Evolutionary conservation across 2,329 filamentous ascomycete genomes (phyloP), one percentile per base, ranked within the genome.

Genomic region (Fusarium robinianum): DNA sequence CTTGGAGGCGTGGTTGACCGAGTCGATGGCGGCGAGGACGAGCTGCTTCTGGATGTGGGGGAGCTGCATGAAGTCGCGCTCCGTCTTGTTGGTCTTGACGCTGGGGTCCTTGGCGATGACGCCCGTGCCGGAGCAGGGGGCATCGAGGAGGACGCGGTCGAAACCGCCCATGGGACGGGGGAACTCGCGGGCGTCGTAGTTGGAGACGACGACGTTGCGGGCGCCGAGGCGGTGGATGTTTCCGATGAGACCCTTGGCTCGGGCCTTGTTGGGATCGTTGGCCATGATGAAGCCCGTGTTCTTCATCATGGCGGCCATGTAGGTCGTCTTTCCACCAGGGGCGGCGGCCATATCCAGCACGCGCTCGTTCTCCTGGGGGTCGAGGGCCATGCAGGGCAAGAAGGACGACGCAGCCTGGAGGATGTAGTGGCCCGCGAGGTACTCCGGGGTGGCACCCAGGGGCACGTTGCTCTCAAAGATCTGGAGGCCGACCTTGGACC

Each of bases 1-100:
- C 71, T 95, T 95, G 69, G 86, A 90, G 36, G 83, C 75, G 66
- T 96, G 91, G 67, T 96, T 90, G 11, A 95, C 89, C 0, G 89
- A 95, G 73, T 99, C 94, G 53, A 99, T 96, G 34, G 94, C 94
- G 6, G 90, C 83, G 18, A 99, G 81, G 9, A 99, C 75, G 42
- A 99, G 79, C 72, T 97, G 91, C 70, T 96, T 96, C 71, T 99
- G 94, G 47, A 90, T 81, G 70, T 99, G 94, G 0, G 94, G 91
- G 38, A 99, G 81, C 63, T 87, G 83, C 69, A 96, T 81, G 75
- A 99, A 99, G 69, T 99, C 94, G 55, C 85, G 86, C 66, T 95
- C 90, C 8, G 88, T 95, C 78, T 97, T 97, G 77, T 96, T 97
- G 16, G 92, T 97, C 79, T 99, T 99, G 59, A 99, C 90, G 55